Conservation (phyloP, 139 green algal genomes). For the Desmodesmus armatus region DNA sequence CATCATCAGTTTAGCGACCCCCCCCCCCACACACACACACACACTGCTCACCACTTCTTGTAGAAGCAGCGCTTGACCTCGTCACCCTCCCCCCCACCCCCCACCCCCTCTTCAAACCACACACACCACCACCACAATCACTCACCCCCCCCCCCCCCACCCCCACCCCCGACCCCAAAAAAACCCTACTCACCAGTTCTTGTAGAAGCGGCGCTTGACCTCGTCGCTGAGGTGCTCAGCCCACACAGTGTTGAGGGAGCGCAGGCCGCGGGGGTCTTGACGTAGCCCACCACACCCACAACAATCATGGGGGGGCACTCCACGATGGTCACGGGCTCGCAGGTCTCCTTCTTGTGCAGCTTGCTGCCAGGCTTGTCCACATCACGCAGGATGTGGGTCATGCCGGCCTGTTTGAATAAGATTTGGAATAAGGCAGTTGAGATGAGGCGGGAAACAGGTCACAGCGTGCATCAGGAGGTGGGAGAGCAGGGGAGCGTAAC, state of each 20-base stretch:
- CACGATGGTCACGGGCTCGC: conserved; percentile 98
- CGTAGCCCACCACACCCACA: conserved; percentile 97
- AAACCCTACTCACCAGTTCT: conserved; percentile 87
- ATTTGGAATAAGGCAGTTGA: conserved; percentile 83
- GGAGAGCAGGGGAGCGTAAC: too few relatives aligned
- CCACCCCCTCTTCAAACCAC: too few relatives aligned
- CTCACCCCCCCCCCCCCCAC: not conserved
- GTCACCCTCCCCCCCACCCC: too few relatives aligned
- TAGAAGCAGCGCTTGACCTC: too few relatives aligned
- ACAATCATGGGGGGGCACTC: conserved; percentile 98
- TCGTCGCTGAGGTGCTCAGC: conserved; percentile 97
- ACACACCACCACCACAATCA: not conserved
- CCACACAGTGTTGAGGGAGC: conserved; percentile 96
- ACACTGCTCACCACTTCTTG: too few relatives aligned
- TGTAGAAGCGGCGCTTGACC: conserved; percentile 94
- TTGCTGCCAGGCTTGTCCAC: conserved; percentile 99
- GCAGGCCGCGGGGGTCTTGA: conserved; percentile 94
- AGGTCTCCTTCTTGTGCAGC: conserved; percentile 99
- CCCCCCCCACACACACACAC: too few relatives aligned
- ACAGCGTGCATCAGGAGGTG: too few relatives aligned
- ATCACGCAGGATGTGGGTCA: conserved; percentile 99
- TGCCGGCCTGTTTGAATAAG: too few relatives aligned
- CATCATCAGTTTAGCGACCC: too few relatives aligned
- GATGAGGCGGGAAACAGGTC: not conserved
- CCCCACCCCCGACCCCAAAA: not conserved